A percentile compares a stretch with the other conserved stretches of the same genome.
Conservation (phyloP, 805 yeast genomes). For the Ogataea glucozyma region DNA sequence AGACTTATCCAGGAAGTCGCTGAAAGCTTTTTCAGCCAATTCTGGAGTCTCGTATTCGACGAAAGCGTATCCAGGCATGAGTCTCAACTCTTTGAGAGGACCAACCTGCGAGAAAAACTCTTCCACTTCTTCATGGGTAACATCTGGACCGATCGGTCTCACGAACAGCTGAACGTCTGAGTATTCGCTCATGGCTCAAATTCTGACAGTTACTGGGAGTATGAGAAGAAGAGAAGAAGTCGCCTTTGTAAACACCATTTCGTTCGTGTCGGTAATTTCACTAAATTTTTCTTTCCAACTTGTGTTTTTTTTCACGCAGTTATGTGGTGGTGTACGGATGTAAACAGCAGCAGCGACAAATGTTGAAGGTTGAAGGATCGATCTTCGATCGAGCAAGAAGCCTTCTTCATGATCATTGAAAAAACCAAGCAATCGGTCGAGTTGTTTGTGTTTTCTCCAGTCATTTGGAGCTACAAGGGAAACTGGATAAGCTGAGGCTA, state of each 20-base stretch:
- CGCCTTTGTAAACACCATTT: constrained; percentile 1
- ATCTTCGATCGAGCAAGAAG: no score
- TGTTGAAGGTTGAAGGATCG: no score
- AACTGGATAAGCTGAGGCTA: no score
- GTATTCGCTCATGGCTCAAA: constrained; percentile 27
- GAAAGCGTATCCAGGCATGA: constrained; percentile 84
- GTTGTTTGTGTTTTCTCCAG: no score
- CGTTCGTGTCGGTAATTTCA: constrained; percentile 4
- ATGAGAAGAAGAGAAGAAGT: neutral
- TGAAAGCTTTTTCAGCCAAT: constrained; percentile 51
- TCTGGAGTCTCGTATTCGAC: constrained; percentile 76
- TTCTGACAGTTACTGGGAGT: neutral
- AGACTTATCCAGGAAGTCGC: constrained; percentile 44
- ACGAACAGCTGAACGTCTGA: constrained; percentile 41
- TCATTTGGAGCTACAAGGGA: no score
- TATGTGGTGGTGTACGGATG: constrained; percentile 6
- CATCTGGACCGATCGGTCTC: constrained; percentile 40
- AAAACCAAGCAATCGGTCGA: no score
- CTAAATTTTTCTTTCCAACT: neutral
- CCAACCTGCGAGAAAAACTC: constrained; percentile 69
- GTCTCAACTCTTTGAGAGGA: constrained; percentile 63
- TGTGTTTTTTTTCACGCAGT: neutral
- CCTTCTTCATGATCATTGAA: no score
- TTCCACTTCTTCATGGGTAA: constrained; percentile 54
- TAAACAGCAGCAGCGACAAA: neutral